phyloP scores from a whole-genome alignment of 2,329 filamentous ascomycete species.

The Claviceps sp. region DNA sequence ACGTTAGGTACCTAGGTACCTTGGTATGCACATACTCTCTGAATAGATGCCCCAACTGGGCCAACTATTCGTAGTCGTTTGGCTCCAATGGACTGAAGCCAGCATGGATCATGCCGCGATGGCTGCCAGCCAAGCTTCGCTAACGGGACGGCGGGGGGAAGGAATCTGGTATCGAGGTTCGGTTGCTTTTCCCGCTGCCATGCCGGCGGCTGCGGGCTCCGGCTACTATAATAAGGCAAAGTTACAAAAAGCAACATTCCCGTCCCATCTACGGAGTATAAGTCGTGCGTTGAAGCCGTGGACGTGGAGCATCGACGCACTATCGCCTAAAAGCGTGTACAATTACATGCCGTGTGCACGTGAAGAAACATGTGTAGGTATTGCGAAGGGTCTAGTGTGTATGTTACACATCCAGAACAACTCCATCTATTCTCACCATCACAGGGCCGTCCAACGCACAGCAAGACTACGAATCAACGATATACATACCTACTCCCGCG shows the following conservation, averaged over 20 bases:
- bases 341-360: background rate
- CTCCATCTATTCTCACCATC: background rate
- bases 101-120: background rate
- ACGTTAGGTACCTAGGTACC: background rate
- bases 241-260: background rate
- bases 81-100: background rate
- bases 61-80: background rate
- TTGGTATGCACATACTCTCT: background rate
- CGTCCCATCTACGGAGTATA: background rate
- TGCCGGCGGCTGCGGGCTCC: background rate
- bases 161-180: background rate
- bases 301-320: background rate
- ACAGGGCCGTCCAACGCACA: background rate
- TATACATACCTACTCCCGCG: no score
- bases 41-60: background rate
- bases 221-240: no score
- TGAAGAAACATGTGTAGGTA: background rate
- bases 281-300: background rate
- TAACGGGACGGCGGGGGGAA: background rate
- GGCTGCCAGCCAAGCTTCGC: background rate
- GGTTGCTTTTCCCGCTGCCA: background rate
- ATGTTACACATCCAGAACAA: background rate
- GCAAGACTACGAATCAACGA: no score
- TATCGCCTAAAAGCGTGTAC: background rate
- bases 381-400: background rate